phyloP scores from a whole-genome alignment of 345 rosid species.

The Cochlearia excelsa region DNA sequence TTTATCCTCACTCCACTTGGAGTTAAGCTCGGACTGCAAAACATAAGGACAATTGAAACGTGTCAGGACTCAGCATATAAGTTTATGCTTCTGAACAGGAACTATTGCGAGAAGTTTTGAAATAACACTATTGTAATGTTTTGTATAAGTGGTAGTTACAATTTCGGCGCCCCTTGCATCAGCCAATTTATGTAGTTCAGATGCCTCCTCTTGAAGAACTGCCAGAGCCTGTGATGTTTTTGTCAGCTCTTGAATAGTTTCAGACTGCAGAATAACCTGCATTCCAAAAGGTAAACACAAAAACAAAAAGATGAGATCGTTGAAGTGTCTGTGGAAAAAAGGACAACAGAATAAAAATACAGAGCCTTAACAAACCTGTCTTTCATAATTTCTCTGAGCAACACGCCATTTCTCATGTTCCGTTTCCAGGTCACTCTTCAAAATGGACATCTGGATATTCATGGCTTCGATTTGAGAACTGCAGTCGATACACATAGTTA shows the following conservation, averaged over 20 bases:
- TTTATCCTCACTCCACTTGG: constrained; percentile 69
- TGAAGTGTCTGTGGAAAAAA: constrained; percentile 6
- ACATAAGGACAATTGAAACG: constrained; percentile 27
- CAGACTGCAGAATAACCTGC: constrained; percentile 92
- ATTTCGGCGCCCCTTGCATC: constrained; percentile 58
- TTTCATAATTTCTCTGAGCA: constrained; percentile 88
- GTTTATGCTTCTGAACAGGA: constrained; percentile 6
- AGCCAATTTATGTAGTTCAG: constrained; percentile 61
- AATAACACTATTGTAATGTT: constrained; percentile 9
- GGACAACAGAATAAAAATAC: constrained; percentile 15
- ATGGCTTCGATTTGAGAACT: constrained; percentile 67
- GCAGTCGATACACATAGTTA: constrained; percentile 25
- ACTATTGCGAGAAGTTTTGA: background rate
- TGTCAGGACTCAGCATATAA: constrained; percentile 9
- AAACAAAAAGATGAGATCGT: constrained; percentile 1
- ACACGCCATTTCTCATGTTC: constrained; percentile 76
- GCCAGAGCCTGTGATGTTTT: constrained; percentile 80
- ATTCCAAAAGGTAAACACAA: constrained; percentile 13
- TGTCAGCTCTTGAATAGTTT: constrained; percentile 88
- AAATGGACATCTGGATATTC: constrained; percentile 59
- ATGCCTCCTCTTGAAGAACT: constrained; percentile 66
- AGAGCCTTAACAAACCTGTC: constrained; percentile 62
- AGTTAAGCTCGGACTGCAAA: constrained; percentile 61
- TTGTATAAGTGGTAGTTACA: constrained; percentile 42
- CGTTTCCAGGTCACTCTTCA: constrained; percentile 66